Percentiles rank a stretch among this genome's conserved stretches.
Evolutionary conservation across 2,329 filamentous ascomycete genomes (phyloP).

Genomic region (Coniochaeta sp.): DNA sequence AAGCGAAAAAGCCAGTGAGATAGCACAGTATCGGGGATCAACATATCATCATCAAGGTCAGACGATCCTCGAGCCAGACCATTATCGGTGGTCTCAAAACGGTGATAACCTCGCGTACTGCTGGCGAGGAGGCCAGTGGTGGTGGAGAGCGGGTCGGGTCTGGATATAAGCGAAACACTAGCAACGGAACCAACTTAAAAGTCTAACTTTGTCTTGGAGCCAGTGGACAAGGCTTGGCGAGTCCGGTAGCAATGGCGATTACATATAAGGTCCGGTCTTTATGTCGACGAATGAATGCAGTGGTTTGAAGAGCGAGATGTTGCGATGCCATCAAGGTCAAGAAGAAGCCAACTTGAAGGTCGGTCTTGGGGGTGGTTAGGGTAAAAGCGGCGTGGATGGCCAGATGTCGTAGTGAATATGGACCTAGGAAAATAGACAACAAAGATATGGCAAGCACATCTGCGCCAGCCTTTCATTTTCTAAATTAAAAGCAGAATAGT

Average conservation of each 20-base stretch:
- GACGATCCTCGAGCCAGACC: not conserved
- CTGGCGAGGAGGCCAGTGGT: not conserved
- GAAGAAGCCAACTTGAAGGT: not conserved
- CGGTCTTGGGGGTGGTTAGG: not conserved
- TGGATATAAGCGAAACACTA: not conserved
- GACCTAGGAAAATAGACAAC: not conserved
- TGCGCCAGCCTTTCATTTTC: not conserved
- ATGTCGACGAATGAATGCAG: not conserved
- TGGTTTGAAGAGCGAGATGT: not conserved
- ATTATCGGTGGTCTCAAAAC: not conserved
- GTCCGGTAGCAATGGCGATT: not conserved
- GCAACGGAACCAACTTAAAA: not conserved
- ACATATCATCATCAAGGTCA: not conserved
- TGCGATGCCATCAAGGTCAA: not conserved
- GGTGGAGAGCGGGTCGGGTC: not conserved
- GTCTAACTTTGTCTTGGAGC: not conserved
- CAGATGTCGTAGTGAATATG: not conserved
- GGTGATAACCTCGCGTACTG: not conserved
- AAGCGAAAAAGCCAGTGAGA: not conserved
- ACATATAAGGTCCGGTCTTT: not conserved
- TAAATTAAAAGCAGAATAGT: not conserved
- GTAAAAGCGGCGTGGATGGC: not conserved
- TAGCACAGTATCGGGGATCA: not conserved
- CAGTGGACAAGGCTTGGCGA: not conserved
- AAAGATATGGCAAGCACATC: not conserved